Evolutionary conservation across 2,329 filamentous ascomycete species (phyloP).

Genomic region (Arthrobotrys musiformis): DNA sequence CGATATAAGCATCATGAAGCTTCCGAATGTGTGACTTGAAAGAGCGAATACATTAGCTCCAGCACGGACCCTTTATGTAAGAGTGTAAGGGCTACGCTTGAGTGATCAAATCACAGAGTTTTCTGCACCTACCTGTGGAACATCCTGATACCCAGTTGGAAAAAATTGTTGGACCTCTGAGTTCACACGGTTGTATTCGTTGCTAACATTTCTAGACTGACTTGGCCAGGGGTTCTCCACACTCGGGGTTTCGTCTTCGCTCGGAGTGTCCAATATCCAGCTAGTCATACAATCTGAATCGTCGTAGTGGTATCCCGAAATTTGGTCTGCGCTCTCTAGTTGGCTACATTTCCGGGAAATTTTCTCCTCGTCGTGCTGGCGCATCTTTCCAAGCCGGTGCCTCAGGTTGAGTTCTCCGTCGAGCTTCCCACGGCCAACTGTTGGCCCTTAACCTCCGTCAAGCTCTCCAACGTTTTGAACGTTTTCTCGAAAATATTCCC

Average conservation of each 20-base stretch:
- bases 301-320: conserved; percentile 20
- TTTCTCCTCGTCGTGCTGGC: conserved; percentile 21
- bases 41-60: not conserved
- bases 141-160: conserved; percentile 25
- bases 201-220: conserved; percentile 36
- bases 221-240: conserved; percentile 41
- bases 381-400: conserved; percentile 38
- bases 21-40: conserved; percentile 21
- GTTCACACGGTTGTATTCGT: conserved; percentile 25
- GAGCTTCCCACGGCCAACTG: not conserved
- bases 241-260: conserved; percentile 13
- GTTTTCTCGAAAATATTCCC: conserved; percentile 2
- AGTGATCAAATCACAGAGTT: conserved; percentile 20
- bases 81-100: not conserved
- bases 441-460: not conserved
- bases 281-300: conserved; percentile 18
- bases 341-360: conserved; percentile 10
- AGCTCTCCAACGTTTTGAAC: conserved; percentile 3
- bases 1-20: conserved; percentile 23
- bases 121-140: conserved; percentile 43
- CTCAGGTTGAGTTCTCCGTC: not conserved
- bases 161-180: conserved; percentile 39
- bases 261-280: conserved; percentile 33
- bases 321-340: conserved; percentile 18
- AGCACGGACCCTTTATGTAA: not conserved